A percentile compares a stretch with the other conserved stretches of the same genome.
phyloP scores from a whole-genome alignment of 805 yeast genomes.

The Wickerhamomyces ciferrii region DNA sequence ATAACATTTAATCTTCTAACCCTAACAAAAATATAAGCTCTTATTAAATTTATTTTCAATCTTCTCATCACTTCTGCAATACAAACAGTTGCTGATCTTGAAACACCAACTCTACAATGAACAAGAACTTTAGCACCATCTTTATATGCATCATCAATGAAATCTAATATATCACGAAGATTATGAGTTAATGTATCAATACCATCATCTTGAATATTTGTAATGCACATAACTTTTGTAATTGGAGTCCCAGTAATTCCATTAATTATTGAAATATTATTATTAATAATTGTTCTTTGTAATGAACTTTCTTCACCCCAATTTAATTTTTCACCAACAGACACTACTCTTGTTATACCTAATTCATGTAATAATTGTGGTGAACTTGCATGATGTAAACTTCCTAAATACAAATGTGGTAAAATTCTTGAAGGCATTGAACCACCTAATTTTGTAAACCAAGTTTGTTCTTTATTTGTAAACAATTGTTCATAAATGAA shows the following conservation, averaged over 20 bases:
- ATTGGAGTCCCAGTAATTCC: conserved; percentile 16
- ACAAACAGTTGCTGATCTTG: conserved; percentile 91
- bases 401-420: conserved; percentile 82
- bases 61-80: conserved; percentile 93
- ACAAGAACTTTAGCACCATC: conserved; percentile 55
- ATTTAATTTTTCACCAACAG: conserved; percentile 76
- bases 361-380: conserved; percentile 55
- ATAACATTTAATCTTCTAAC: conserved; percentile 87
- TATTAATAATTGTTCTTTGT: conserved; percentile 12
- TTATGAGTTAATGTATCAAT: conserved; percentile 67
- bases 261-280: conserved; percentile 13
- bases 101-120: conserved; percentile 95
- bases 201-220: conserved; percentile 86
- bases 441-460: conserved; percentile 39
- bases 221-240: conserved; percentile 44
- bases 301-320: conserved; percentile 40
- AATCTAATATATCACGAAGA: conserved; percentile 58
- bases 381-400: conserved; percentile 75
- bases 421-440: conserved; percentile 80
- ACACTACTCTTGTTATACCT: conserved; percentile 69
- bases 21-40: conserved; percentile 84
- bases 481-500: conserved; percentile 29
- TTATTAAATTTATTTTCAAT: conserved; percentile 56
- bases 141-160: conserved; percentile 50
- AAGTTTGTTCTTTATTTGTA: conserved; percentile 18